Conservation (phyloP, 2,329 filamentous ascomycete genomes). For the Pseudocercospora vitis region DNA sequence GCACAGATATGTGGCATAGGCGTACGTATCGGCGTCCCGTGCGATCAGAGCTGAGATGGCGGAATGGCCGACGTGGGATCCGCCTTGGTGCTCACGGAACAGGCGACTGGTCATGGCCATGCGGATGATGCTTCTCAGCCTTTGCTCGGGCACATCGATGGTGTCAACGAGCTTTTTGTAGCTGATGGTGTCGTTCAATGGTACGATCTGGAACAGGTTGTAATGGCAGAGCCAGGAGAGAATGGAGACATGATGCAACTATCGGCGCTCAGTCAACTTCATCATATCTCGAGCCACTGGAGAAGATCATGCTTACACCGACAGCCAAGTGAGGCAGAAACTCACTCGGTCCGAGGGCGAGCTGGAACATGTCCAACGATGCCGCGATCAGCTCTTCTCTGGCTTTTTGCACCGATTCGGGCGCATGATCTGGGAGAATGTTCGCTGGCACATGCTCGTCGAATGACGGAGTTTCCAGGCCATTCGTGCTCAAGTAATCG, state of each 20-base stretch:
- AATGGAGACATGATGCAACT: not conserved
- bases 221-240: not conserved
- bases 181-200: not conserved
- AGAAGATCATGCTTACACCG: not conserved
- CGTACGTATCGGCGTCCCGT: not conserved
- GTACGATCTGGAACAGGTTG: not conserved
- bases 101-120: not conserved
- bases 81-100: not conserved
- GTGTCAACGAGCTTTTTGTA: not conserved
- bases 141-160: not conserved
- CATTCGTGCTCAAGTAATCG: too few relatives aligned
- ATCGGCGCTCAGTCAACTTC: not conserved
- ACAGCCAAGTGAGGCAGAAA: not conserved
- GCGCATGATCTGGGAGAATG: not conserved
- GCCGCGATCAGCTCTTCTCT: not conserved
- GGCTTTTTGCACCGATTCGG: not conserved
- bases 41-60: not conserved
- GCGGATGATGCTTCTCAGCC: not conserved
- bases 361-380: not conserved
- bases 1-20: not conserved
- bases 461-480: too few relatives aligned
- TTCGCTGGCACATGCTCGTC: not conserved
- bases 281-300: not conserved
- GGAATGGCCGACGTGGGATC: not conserved
- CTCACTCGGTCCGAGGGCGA: not conserved